Base-by-base conservation (phyloP, 148 eudicot species). In the Oxyria digyna region DNA sequence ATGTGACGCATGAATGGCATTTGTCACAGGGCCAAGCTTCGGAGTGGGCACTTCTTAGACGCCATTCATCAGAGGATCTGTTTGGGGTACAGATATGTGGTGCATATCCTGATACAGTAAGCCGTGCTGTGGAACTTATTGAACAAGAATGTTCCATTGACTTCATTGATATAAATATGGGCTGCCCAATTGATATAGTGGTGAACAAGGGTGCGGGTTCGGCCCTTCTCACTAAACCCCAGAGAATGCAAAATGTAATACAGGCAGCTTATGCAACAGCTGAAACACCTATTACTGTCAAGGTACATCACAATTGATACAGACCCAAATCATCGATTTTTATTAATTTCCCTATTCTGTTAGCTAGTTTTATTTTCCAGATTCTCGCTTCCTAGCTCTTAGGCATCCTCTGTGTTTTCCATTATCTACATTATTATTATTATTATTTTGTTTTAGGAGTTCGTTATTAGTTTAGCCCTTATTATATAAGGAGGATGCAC, bases 31-130 rank as follows among this genome's bases (percentile, higher is more conserved):
- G 99, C 37, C 97, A 95, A 80, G 91, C 96, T 78, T 87, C 99
- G n/a, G 99, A 95, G 73, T 95, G 99, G 99, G 99, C 99, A 1
- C 72, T 95, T 77, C 89, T 95, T 55, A 88, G 97, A 68, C 85
- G 97, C 10, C 99, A 95, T 82, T 78, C 85, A 70, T 91, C 96
- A 4, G 99, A 95, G 77, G 89, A 95, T 78, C 72, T 95, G 50
- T 95, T 95, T 85, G 99, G 99, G 62, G 97, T 95, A 68, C 99
- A 95, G 79, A 87, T 95, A 46, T 95, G 99, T 84, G 99, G 99
- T 75, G 93, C 99, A 73, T 95, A 81, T 85, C 99, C 99, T 52
- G 99, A 95, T 70, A 88, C 92, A 0, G 99, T 95, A 67, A 77
- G 96, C 62, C 87, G 85, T 70, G 81, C 99, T 70, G 97, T 87